Percentiles rank a stretch among this genome's conserved stretches.
Evolutionary conservation across 164 flowering plant genomes (phyloP).

Genomic region (Houttuynia cordata): DNA sequence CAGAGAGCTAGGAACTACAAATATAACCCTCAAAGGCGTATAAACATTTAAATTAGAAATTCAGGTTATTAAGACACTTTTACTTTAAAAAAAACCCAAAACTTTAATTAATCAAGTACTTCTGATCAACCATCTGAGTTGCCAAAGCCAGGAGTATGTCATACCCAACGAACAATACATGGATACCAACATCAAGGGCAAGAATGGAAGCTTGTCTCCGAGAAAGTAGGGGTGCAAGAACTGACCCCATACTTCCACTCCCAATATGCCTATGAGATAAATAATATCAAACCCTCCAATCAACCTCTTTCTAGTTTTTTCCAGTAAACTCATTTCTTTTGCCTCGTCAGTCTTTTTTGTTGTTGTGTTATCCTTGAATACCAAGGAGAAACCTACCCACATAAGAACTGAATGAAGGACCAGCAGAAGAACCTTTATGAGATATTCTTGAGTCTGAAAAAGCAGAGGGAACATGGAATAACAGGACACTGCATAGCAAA

Average conservation of each 20-base stretch:
- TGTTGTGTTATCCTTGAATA: constrained; percentile 11
- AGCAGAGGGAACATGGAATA: constrained; percentile 94
- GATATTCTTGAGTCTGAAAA: constrained; percentile 81
- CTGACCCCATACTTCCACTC: constrained; percentile 74
- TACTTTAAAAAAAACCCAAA: too few relatives aligned
- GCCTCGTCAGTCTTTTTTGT: constrained; percentile 11
- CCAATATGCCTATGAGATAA: constrained; percentile 56
- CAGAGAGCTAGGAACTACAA: too few relatives aligned
- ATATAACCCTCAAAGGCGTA: too few relatives aligned
- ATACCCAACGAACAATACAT: constrained; percentile 61
- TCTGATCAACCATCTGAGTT: constrained; percentile 37
- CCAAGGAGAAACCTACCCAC: constrained; percentile 4
- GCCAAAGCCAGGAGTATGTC: constrained; percentile 85
- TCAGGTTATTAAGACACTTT: too few relatives aligned
- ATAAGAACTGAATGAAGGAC: constrained; percentile 12
- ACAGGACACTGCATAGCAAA: constrained; percentile 70
- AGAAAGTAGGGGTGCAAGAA: constrained; percentile 60
- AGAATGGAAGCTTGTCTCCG: constrained; percentile 61
- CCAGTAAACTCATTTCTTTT: constrained; percentile 1
- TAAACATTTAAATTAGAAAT: too few relatives aligned
- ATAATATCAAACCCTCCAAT: constrained; percentile 43
- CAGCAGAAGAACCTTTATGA: constrained; percentile 66
- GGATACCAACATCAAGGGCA: constrained; percentile 74
- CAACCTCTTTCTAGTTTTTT: constrained; percentile 15
- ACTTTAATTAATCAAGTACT: background rate